These are phyloP conservation scores for Nothophytophthora sp. DNA, from an alignment of 352 stramenopile genomes.

Conservation along the genomic window DNA sequence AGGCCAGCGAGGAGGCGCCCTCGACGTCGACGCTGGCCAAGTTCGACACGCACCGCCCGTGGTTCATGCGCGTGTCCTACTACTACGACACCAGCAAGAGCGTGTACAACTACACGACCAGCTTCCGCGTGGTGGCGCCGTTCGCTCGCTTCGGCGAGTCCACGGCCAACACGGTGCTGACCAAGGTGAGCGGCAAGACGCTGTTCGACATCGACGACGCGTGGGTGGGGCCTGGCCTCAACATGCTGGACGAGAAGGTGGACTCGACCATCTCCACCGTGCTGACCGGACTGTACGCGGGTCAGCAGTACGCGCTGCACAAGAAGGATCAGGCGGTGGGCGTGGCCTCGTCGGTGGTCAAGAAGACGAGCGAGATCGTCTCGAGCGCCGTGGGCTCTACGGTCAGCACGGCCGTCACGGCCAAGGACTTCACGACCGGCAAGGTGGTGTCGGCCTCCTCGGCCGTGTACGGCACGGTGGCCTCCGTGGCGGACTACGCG, in stretches of 20 bases:
- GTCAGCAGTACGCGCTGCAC: constrained; percentile 58
- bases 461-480: constrained; percentile 39
- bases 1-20: constrained; percentile 14
- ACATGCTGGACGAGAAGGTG: constrained; percentile 58
- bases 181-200: constrained; percentile 55
- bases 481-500: constrained; percentile 53
- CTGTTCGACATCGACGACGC: constrained; percentile 51
- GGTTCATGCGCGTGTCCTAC: constrained; percentile 60
- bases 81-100: constrained; percentile 75
- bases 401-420: constrained; percentile 34
- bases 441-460: constrained; percentile 28
- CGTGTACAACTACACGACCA: constrained; percentile 80
- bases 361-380: constrained; percentile 27
- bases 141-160: constrained; percentile 64
- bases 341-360: constrained; percentile 25
- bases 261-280: constrained; percentile 50
- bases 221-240: constrained; percentile 47
- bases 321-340: constrained; percentile 57
- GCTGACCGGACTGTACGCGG: constrained; percentile 48
- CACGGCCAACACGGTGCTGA: constrained; percentile 53
- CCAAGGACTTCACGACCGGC: constrained; percentile 52
- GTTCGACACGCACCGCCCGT: constrained; percentile 25
- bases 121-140: constrained; percentile 54
- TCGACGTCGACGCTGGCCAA: constrained; percentile 11
- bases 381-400: constrained; percentile 30